Evolutionary conservation across 495 filamentous ascomycete species (phyloP).

Genomic region (Chaetomium fimeti): DNA sequence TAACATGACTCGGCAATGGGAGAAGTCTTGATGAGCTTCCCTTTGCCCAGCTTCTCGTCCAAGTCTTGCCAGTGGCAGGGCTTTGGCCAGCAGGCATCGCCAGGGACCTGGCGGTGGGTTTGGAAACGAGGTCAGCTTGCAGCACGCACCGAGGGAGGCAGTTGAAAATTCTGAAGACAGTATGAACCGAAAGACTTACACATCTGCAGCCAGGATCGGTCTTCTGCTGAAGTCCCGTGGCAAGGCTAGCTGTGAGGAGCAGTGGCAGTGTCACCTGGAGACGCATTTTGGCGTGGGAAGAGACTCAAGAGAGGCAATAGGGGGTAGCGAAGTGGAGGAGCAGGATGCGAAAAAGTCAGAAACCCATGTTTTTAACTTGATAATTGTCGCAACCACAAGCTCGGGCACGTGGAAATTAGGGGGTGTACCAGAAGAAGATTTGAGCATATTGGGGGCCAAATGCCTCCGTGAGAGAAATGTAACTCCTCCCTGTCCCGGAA

Average conservation of each 20-base stretch:
- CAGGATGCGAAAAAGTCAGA: too few relatives aligned
- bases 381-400: too few relatives aligned
- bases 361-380: too few relatives aligned
- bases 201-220: slow-evolving; percentile 9
- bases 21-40: slow-evolving; percentile 18
- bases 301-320: too few relatives aligned
- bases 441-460: too few relatives aligned
- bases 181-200: slow-evolving; percentile 4
- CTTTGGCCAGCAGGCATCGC: slow-evolving; percentile 12
- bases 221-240: background rate
- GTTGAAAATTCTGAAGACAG: background rate
- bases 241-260: slow-evolving; percentile 1
- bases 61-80: slow-evolving; percentile 1
- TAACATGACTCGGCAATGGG: slow-evolving; percentile 24
- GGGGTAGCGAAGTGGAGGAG: too few relatives aligned
- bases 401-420: too few relatives aligned
- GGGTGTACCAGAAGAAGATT: too few relatives aligned
- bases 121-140: background rate
- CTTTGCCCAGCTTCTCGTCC: background rate
- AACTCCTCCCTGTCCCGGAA: too few relatives aligned
- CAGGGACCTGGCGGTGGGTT: slow-evolving; percentile 14
- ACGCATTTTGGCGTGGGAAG: slow-evolving; percentile 12
- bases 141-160: background rate
- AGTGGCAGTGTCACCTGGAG: slow-evolving; percentile 13
- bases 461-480: too few relatives aligned